Percentiles rank a stretch among this genome's conserved stretches.
Evolutionary conservation across 73 alveolate species (phyloP).

Genomic region (Paramecium tetraurelia): DNA sequence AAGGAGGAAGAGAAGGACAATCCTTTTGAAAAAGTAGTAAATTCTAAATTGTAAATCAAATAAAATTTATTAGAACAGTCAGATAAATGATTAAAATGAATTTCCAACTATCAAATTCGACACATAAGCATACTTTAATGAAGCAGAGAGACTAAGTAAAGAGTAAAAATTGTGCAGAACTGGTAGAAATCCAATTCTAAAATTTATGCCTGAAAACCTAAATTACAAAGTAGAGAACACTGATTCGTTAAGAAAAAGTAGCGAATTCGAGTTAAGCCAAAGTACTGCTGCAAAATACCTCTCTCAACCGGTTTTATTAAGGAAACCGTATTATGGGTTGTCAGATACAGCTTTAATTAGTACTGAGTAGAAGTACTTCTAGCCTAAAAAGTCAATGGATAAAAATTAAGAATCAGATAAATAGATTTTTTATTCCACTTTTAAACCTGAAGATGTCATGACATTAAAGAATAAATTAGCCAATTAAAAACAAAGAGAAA

Average conservation of each 20-base stretch:
- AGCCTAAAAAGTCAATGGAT: background rate
- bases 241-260: background rate
- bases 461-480: constrained; percentile 37
- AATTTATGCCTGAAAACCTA: constrained; percentile 29
- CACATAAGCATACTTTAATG: background rate
- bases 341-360: background rate
- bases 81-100: background rate
- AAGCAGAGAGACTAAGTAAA: constrained; percentile 22
- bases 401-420: background rate
- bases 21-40: constrained; percentile 36
- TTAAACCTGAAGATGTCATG: constrained; percentile 23
- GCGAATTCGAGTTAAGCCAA: background rate
- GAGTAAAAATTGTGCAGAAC: background rate
- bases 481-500: constrained; percentile 14
- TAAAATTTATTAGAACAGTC: background rate
- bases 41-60: background rate
- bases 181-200: constrained; percentile 9
- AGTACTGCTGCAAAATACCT: background rate
- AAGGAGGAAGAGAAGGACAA: background rate
- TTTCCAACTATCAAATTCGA: constrained; percentile 23
- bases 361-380: background rate
- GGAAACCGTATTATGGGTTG: constrained; percentile 14
- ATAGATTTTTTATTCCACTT: background rate
- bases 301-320: background rate
- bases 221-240: background rate